Percentiles rank a stretch among this genome's conserved stretches.
Conservation (phyloP, 169 alveolate species). For the Babesia sp. region DNA sequence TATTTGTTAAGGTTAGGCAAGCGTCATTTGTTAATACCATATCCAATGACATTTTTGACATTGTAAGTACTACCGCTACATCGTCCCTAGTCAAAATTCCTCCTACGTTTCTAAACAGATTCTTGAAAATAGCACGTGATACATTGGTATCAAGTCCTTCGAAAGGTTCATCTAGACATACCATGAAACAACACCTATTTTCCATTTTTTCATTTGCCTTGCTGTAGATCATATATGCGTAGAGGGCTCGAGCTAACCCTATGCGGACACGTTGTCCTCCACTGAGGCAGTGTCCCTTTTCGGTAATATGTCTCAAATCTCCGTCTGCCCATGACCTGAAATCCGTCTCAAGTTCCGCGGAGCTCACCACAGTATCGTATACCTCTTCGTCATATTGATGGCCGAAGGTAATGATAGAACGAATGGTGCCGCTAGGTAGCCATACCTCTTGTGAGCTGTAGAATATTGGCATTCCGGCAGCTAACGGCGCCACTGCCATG, state of each 20-base stretch:
- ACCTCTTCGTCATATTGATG: slow-evolving; percentile 20
- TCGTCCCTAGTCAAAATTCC: slow-evolving; percentile 20
- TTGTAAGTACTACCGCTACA: slow-evolving; percentile 15
- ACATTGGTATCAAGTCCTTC: slow-evolving; percentile 55
- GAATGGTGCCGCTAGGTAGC: slow-evolving; percentile 32
- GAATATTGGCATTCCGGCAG: slow-evolving; percentile 41
- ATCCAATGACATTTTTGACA: slow-evolving; percentile 12
- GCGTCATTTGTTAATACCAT: neutral
- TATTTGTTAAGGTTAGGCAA: neutral
- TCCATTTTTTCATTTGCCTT: slow-evolving; percentile 27
- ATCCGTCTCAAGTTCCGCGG: slow-evolving; percentile 17
- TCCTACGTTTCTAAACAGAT: slow-evolving; percentile 29
- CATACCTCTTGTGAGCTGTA: slow-evolving; percentile 33
- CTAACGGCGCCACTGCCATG: slow-evolving; percentile 45
- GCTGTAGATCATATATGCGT: slow-evolving; percentile 59
- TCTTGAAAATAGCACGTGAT: slow-evolving; percentile 39
- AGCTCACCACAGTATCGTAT: neutral
- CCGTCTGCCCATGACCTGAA: slow-evolving; percentile 29
- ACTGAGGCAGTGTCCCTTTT: slow-evolving; percentile 62
- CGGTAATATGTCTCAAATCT: slow-evolving; percentile 6
- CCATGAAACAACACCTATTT: slow-evolving; percentile 43
- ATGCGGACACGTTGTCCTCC: slow-evolving; percentile 91
- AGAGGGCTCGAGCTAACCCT: slow-evolving; percentile 88
- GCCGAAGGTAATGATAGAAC: slow-evolving; percentile 19
- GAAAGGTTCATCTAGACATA: slow-evolving; percentile 67